Evolutionary conservation across 345 rosid species (phyloP), one percentile per base, ranked within the genome.

Genomic region (Eucalyptus grandis): DNA sequence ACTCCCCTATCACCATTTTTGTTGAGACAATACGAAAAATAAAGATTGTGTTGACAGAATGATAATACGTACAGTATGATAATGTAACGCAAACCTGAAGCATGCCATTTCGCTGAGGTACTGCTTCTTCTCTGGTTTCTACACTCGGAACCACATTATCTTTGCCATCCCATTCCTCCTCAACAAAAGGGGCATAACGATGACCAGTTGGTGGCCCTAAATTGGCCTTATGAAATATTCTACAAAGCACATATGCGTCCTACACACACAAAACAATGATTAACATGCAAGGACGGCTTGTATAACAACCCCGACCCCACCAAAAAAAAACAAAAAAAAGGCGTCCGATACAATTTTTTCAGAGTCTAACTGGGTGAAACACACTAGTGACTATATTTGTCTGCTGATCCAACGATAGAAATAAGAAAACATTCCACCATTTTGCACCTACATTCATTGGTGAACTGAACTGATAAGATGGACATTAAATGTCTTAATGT

Each of bases 171-270:
- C 90, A 89, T 54, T 89, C 90, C 86, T 89, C 88, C 90, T 89
- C 90, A 43, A 89, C 88, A 89, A 89, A 90, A 30, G 89, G 91
- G 40, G 91, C 89, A 87, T 83, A 88, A 17, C 91, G 89, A 85
- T 90, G 87, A 49, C 91, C 99, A 86, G 93, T 96, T 43, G 99
- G 99, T 54, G 99, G 98, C 88, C 99, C 99, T 88, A 96, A 95
- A 90, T 95, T 95, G 89, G 95, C 94, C 96, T 98, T 98, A 91
- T 94, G 97, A 88, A 98, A 98, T 87, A 97, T 95, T 94, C 98
- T 95, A 92, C 99, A 97, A 37, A 97, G 94, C 51, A 97, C 99
- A 90, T 95, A 98, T 0, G 94, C 89, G 60, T 96, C 98, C 91
- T 93, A 90, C 93, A 90, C 91, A 92, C 90, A 49, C 88, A 86